phyloP scores from a whole-genome alignment of 1,139 yeast species.

The Kodamaea derodonti region DNA sequence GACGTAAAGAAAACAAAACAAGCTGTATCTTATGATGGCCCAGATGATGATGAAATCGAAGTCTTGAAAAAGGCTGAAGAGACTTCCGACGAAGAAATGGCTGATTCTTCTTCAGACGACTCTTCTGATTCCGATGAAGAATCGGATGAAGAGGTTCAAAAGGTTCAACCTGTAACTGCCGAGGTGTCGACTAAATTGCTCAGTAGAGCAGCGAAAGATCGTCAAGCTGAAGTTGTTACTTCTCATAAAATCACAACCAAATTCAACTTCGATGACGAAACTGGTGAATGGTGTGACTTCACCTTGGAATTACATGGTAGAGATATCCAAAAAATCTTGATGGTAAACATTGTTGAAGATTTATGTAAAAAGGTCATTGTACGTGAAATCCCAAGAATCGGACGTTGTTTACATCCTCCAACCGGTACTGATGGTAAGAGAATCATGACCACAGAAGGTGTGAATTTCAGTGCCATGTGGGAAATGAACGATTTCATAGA shows the following conservation, averaged over 20 bases:
- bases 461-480: slow-evolving; percentile 97
- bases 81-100: slow-evolving; percentile 57
- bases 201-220: slow-evolving; percentile 66
- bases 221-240: slow-evolving; percentile 78
- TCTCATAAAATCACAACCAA: slow-evolving; percentile 68
- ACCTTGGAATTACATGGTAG: slow-evolving; percentile 73
- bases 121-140: slow-evolving; percentile 31
- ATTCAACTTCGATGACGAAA: slow-evolving; percentile 84
- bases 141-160: slow-evolving; percentile 26
- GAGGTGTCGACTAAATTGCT: slow-evolving; percentile 19
- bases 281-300: slow-evolving; percentile 93
- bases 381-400: slow-evolving; percentile 86
- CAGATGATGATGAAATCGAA: slow-evolving; percentile 90
- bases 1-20: slow-evolving; percentile 78
- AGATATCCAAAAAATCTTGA: slow-evolving; percentile 85
- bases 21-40: slow-evolving; percentile 89
- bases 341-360: slow-evolving; percentile 95
- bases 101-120: slow-evolving; percentile 34
- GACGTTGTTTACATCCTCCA: slow-evolving; percentile 87
- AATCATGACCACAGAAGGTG: slow-evolving; percentile 92
- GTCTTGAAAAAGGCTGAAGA: slow-evolving; percentile 80
- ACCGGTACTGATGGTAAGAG: slow-evolving; percentile 59
- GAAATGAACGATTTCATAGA: slow-evolving; percentile 90
- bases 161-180: slow-evolving; percentile 14
- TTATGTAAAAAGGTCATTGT: slow-evolving; percentile 89